Base-by-base conservation (phyloP, 2,329 filamentous ascomycete genomes). In the Ambrosiella xylebori region DNA sequence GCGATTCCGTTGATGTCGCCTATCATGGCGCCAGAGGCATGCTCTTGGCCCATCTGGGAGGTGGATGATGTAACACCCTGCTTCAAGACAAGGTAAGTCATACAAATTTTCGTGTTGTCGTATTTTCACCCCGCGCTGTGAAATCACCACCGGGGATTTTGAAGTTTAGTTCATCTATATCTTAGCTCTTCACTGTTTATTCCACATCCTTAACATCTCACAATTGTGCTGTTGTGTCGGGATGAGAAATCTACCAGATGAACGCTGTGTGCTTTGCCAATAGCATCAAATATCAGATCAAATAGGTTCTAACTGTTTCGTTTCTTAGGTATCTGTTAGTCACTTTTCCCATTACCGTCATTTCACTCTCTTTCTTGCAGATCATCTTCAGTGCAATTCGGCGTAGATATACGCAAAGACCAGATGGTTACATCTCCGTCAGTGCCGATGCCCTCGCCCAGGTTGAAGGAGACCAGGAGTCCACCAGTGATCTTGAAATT, bases 341-440 rank as follows among this genome's bases (percentile, higher is more conserved):
- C 61, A 74, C 95, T 52, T 76, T 97, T 57, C 93, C 93, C 57
- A 73, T 93, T 61, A 71, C 83, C 61, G 75, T 85, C 59, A 80
- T 89, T 69, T 77, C 71, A 62, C 64, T 85, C 35, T 97, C 93
- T 6, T 68, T 90, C 63, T 67, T 86, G 56, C 75, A 82, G 64
- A 77, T 95, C 59, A 64, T 77, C 60, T 67, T 77, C 64, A 80
- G 41, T 37, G 55, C 55, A 19, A 38, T 57, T 11, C 45, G 37
- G 12, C 58, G 55, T n/a, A 49, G 12, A 7, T 50, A 41, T 7
- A 41, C 49, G 8, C 49, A 35, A 41, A 45, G 37, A 19, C 13
- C 41, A 27, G 55, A 50, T 19, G 58, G 50, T 40, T 60, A 60
- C 17, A 41, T 60, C 27, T 60, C 58, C 15, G 55, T 60, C 15